A percentile compares a stretch with the other conserved stretches of the same genome.
These are phyloP conservation scores for Hypoxylon sp. DNA, from an alignment of 2,329 filamentous ascomycete species.

Conservation along the genomic window DNA sequence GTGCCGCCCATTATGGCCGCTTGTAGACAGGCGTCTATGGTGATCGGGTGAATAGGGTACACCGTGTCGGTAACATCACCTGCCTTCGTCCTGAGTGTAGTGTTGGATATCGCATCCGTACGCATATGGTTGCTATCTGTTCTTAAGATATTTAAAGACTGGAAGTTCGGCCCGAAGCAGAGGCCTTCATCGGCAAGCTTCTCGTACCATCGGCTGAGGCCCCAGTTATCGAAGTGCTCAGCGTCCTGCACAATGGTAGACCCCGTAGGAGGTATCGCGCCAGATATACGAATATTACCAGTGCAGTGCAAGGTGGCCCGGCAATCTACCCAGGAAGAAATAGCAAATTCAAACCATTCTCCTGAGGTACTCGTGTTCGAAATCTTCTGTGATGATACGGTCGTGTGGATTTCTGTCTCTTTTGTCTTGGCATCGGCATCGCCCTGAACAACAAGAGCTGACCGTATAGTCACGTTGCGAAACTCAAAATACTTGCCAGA, in stretches of 20 bases:
- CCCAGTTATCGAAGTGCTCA: too few relatives aligned
- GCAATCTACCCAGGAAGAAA: conserved; percentile 39
- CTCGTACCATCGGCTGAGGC: too few relatives aligned
- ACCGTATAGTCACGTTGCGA: conserved; percentile 23
- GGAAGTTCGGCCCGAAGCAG: too few relatives aligned
- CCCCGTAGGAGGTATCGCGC: too few relatives aligned
- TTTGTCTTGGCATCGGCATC: neutral
- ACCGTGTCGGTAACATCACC: too few relatives aligned
- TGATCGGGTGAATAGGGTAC: conserved; percentile 40
- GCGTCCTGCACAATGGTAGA: too few relatives aligned
- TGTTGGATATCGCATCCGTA: too few relatives aligned
- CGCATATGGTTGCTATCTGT: too few relatives aligned
- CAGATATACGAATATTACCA: conserved; percentile 34
- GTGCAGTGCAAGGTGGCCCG: conserved; percentile 38
- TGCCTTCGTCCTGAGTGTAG: too few relatives aligned
- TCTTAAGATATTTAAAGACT: too few relatives aligned
- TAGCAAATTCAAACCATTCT: conserved; percentile 42
- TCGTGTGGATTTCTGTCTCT: conserved; percentile 41
- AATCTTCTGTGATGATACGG: conserved; percentile 24
- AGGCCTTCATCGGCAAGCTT: too few relatives aligned
- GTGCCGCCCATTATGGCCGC: conserved; percentile 29
- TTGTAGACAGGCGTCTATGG: conserved; percentile 44
- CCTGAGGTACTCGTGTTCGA: conserved; percentile 23
- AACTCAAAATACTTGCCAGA: too few relatives aligned
- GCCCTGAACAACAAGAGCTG: conserved; percentile 12